phyloP scores from a whole-genome alignment of 2,329 filamentous ascomycete species.

The Trichoderma hamatum region DNA sequence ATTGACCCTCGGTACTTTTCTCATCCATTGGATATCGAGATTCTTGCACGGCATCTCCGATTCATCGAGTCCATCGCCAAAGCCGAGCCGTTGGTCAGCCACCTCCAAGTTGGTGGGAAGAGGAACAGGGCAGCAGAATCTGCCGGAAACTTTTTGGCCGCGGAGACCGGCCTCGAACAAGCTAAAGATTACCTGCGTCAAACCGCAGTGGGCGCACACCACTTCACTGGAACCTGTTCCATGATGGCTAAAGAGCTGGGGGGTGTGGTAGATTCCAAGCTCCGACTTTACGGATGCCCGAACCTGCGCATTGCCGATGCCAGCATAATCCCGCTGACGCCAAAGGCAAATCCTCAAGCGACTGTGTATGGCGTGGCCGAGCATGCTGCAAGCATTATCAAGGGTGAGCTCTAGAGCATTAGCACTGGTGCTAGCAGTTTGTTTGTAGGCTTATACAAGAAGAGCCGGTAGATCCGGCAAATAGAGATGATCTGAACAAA shows the following conservation, averaged over 20 bases:
- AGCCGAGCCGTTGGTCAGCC: constrained; percentile 44
- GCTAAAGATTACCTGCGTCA: constrained; percentile 42
- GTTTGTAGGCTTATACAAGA: neutral
- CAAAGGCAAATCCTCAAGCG: neutral
- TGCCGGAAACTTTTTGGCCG: neutral
- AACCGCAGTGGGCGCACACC: constrained; percentile 46
- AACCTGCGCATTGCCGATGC: constrained; percentile 43
- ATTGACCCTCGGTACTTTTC: constrained; percentile 61
- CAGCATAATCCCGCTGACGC: constrained; percentile 30
- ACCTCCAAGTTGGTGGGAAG: constrained; percentile 44
- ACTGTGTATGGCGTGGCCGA: constrained; percentile 26
- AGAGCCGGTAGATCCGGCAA: neutral
- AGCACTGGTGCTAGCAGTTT: neutral
- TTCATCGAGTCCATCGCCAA: constrained; percentile 45
- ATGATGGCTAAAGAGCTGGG: constrained; percentile 51
- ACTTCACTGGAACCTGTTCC: constrained; percentile 52
- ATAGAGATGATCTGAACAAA: neutral
- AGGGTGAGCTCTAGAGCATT: neutral
- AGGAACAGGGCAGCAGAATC: constrained; percentile 33
- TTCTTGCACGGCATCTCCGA: constrained; percentile 48
- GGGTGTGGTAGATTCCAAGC: constrained; percentile 37
- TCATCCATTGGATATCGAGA: constrained; percentile 60
- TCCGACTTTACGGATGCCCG: constrained; percentile 30
- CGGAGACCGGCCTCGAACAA: neutral
- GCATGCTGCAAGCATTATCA: constrained; percentile 25